Conservation (phyloP, 1,139 yeast species). For the Candida sp. region DNA sequence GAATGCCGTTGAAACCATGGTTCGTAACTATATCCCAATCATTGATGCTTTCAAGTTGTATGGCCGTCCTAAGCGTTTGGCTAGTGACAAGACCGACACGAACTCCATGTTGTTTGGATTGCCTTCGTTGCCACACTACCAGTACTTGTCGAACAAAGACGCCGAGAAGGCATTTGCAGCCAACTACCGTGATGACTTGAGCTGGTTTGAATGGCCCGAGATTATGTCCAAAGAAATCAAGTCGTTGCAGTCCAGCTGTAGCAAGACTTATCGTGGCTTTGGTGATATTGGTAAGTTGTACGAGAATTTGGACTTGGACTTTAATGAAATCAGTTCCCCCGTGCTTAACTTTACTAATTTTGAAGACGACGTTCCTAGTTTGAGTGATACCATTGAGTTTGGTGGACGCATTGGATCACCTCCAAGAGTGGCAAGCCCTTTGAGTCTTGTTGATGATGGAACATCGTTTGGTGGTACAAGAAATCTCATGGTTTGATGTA, state of each 20-base stretch:
- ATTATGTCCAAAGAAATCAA: constrained; percentile 13
- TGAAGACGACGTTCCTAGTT: constrained; percentile 12
- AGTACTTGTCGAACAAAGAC: constrained; percentile 48
- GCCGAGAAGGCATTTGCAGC: constrained; percentile 35
- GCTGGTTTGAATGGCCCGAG: constrained; percentile 11
- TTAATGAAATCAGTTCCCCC: constrained; percentile 21
- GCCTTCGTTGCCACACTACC: constrained; percentile 60
- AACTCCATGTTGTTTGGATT: constrained; percentile 55
- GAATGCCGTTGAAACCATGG: constrained; percentile 57
- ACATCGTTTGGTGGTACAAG: not conserved
- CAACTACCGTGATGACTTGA: constrained; percentile 34
- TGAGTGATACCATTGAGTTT: constrained; percentile 15
- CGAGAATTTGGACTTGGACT: constrained; percentile 28
- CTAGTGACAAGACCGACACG: constrained; percentile 48
- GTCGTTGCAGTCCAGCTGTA: constrained; percentile 14
- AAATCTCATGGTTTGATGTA: constrained; percentile 1
- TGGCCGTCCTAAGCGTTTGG: constrained; percentile 57
- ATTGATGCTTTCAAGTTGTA: constrained; percentile 58
- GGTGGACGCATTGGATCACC: not conserved
- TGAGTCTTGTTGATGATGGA: constrained; percentile 5
- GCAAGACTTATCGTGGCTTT: constrained; percentile 26
- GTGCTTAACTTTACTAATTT: constrained; percentile 15
- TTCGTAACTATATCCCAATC: constrained; percentile 55
- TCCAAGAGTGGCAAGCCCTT: constrained; percentile 10
- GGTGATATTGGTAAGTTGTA: constrained; percentile 39